Evolutionary conservation across 1,139 yeast species (phyloP).

Genomic region (Wickerhamiella infanticola): DNA sequence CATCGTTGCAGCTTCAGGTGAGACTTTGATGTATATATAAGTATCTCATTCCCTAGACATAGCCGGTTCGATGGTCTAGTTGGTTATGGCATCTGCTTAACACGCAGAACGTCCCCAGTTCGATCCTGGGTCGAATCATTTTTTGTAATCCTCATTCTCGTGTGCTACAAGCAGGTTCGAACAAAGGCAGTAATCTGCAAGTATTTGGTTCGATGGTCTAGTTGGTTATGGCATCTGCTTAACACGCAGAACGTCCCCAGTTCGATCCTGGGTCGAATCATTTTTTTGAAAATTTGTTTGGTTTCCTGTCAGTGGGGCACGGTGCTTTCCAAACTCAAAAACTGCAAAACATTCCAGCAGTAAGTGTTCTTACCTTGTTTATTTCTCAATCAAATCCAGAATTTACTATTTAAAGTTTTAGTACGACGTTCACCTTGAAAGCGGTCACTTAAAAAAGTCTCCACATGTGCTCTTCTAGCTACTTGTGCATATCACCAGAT

Average conservation of each 20-base stretch:
- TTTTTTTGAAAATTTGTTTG: slow-evolving; percentile 9
- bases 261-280: slow-evolving; percentile 99
- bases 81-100: slow-evolving; percentile 98
- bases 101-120: slow-evolving; percentile 99
- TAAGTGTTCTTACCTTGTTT: background rate
- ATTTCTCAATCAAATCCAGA: background rate
- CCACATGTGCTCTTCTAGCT: too few relatives aligned
- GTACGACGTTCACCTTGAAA: too few relatives aligned
- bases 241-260: slow-evolving; percentile 99
- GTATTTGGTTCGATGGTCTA: slow-evolving; percentile 67
- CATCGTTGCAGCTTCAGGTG: too few relatives aligned
- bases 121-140: slow-evolving; percentile 98
- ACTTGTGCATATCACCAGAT: too few relatives aligned
- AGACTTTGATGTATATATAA: too few relatives aligned
- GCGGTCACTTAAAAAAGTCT: too few relatives aligned
- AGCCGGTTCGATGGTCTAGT: slow-evolving; percentile 79
- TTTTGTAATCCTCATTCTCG: slow-evolving; percentile 6
- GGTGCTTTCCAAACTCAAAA: too few relatives aligned
- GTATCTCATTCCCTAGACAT: too few relatives aligned
- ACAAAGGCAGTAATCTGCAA: background rate
- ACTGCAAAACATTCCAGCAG: too few relatives aligned
- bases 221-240: slow-evolving; percentile 99
- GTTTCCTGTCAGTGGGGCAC: background rate
- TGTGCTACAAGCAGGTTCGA: background rate
- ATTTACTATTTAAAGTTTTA: too few relatives aligned